These are phyloP conservation scores for Coemansia sp. DNA, from an alignment of 192 early-diverging fungal species.

Conservation along the genomic window DNA sequence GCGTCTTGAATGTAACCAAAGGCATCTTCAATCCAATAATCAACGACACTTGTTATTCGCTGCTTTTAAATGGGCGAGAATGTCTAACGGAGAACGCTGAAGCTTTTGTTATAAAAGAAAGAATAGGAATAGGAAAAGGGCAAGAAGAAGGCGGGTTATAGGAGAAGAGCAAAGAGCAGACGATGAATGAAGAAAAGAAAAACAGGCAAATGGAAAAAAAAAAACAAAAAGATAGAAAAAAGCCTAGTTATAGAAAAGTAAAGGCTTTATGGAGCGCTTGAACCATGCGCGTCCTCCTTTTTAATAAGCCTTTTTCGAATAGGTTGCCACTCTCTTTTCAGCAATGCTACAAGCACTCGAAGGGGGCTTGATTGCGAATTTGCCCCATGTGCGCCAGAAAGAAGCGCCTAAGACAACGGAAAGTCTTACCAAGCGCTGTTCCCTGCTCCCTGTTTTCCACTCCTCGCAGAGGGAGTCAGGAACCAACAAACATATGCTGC, in stretches of 20 bases:
- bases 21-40: constrained; percentile 21
- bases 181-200: constrained; percentile 5
- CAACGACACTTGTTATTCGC: background rate
- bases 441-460: no score
- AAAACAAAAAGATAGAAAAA: background rate
- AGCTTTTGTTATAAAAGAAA: background rate
- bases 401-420: background rate
- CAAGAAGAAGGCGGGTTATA: constrained; percentile 5
- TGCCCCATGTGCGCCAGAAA: background rate
- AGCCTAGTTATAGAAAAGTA: background rate
- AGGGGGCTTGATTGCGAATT: background rate
- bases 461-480: no score
- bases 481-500: background rate
- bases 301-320: background rate
- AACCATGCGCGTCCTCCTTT: background rate
- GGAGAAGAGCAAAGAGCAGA: background rate
- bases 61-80: background rate
- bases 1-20: constrained; percentile 46
- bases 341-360: background rate
- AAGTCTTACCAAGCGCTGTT: background rate
- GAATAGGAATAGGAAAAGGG: background rate
- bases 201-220: constrained; percentile 1
- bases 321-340: background rate
- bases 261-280: background rate
- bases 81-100: background rate